A percentile compares a stretch with the other conserved stretches of the same genome.
Conservation (phyloP, 805 yeast genomes). For the Ogataea saltuana region DNA sequence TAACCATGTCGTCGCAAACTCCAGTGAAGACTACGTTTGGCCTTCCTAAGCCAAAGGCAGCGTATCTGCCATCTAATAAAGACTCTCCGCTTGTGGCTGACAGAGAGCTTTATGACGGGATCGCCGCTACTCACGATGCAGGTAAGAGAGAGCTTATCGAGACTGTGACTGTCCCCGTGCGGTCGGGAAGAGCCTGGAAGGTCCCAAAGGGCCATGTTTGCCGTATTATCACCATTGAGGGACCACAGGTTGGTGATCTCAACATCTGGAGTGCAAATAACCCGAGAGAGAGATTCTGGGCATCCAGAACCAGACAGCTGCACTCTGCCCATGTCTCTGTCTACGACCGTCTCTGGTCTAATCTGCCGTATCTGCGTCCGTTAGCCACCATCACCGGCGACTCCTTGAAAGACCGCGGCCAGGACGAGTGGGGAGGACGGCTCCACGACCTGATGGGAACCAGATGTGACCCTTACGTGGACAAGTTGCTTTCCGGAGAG, state of each 20-base stretch:
- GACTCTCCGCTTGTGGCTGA: conserved; percentile 56
- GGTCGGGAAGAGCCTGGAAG: conserved; percentile 62
- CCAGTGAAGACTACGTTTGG: conserved; percentile 24
- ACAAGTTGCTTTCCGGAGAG: conserved; percentile 60
- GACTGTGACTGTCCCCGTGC: conserved; percentile 47
- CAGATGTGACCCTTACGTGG: conserved; percentile 70
- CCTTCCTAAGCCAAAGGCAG: conserved; percentile 49
- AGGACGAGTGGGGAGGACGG: conserved; percentile 66
- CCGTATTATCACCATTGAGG: conserved; percentile 62
- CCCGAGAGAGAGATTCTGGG: conserved; percentile 69
- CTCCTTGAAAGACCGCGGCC: conserved; percentile 53
- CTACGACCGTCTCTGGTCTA: conserved; percentile 65
- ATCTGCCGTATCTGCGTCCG: conserved; percentile 64
- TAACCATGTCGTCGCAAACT: conserved; percentile 16
- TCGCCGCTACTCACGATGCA: conserved; percentile 38
- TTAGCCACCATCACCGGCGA: conserved; percentile 64
- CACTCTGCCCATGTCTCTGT: conserved; percentile 64
- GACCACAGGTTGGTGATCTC: conserved; percentile 71
- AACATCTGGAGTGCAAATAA: conserved; percentile 63
- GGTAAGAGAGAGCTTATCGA: conserved; percentile 46
- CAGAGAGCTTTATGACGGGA: conserved; percentile 44
- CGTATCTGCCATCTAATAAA: conserved; percentile 53
- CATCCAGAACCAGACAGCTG: conserved; percentile 65
- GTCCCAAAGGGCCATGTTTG: conserved; percentile 63
- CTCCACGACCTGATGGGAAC: conserved; percentile 69